These are phyloP conservation scores for Xerocomellus chrysenteron DNA, from an alignment of 768 basidiomycete genomes.

Conservation along the genomic window DNA sequence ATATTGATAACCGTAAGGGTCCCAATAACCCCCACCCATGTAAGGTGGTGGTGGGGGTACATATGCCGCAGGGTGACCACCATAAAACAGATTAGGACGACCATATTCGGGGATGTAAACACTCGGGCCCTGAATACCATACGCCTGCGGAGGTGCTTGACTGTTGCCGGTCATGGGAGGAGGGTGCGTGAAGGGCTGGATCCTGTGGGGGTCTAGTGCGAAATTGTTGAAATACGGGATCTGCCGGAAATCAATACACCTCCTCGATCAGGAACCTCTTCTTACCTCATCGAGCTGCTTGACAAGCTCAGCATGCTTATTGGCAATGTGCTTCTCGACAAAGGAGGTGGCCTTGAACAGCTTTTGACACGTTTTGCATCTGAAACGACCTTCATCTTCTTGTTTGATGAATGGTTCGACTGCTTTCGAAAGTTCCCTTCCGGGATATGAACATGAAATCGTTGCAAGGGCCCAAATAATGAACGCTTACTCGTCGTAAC, in stretches of 20 bases:
- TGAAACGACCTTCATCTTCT: conserved; percentile 95
- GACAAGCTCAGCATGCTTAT: conserved; percentile 89
- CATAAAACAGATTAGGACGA: conserved; percentile 40
- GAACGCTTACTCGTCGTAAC: conserved; percentile 77
- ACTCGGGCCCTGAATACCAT: conserved; percentile 66
- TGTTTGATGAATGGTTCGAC: conserved; percentile 84
- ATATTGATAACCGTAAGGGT: conserved; percentile 45
- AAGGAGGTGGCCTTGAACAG: conserved; percentile 97
- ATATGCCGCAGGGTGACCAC: conserved; percentile 35
- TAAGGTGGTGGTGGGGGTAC: conserved; percentile 39
- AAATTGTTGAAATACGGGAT: conserved; percentile 93
- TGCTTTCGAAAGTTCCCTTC: conserved; percentile 77
- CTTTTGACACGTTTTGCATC: conserved; percentile 96
- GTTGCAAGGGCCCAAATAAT: conserved; percentile 3
- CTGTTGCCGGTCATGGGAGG: conserved; percentile 65
- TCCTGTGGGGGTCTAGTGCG: conserved; percentile 91
- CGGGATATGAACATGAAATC: conserved; percentile 13
- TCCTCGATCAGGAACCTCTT: conserved; percentile 9
- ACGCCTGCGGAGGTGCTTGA: conserved; percentile 83
- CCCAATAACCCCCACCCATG: conserved; percentile 43
- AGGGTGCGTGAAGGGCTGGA: conserved; percentile 81
- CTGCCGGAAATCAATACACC: conserved; percentile 41
- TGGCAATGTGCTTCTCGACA: conserved; percentile 95
- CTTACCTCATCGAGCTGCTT: conserved; percentile 83
- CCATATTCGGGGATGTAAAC: conserved; percentile 51